Base-by-base conservation (phyloP, 164 flowering plant species). In the Chimonanthus praecox region DNA sequence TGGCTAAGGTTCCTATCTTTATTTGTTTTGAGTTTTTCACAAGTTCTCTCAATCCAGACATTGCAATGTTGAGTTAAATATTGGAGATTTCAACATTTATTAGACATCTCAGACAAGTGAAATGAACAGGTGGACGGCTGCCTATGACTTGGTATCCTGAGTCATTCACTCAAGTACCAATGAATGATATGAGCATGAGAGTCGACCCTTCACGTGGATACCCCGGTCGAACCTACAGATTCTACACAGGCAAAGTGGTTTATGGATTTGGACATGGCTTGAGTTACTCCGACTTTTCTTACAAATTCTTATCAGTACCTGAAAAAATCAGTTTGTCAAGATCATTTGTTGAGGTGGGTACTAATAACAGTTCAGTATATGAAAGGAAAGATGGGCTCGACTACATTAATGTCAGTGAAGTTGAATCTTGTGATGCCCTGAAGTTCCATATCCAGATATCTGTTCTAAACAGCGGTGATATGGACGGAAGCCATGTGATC, bases 131-230 rank as follows among this genome's bases (percentile, higher is more conserved):
- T 78, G 99, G 99, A 79, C 85, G 90, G 77, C 81, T 95, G 46
- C 92, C 98, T 3, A 72, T 95, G 82, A 93, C 99, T 47, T 95
- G 99, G 99, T 91, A 95, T 82, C 97, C 94, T 0, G 94, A 95
- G 72, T 84, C 97, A 67, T 93, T 86, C 81, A 88, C 92, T 65
- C 77, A 70, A 20, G 84, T 92, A 10, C 89, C 96, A 5, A 95
- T 95, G 99, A 88, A 76, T 63, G 87, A 92, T 74, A 95, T 95
- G 99, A 81, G 78, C 80, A 92, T 95, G 99, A 77, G 99, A 58
- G 82, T 98, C 64, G 85, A 92, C 79, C 83, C 86, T 65, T 82
- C 88, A 20, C 86, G 82, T 7, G 87, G 86, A 61, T 94, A 92
- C 79, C 98, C 97, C 9, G 97, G 98, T 71, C 83, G 98, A 80